Conservation (phyloP, 78 protist species). For the Trichosphaerium sp. region DNA sequence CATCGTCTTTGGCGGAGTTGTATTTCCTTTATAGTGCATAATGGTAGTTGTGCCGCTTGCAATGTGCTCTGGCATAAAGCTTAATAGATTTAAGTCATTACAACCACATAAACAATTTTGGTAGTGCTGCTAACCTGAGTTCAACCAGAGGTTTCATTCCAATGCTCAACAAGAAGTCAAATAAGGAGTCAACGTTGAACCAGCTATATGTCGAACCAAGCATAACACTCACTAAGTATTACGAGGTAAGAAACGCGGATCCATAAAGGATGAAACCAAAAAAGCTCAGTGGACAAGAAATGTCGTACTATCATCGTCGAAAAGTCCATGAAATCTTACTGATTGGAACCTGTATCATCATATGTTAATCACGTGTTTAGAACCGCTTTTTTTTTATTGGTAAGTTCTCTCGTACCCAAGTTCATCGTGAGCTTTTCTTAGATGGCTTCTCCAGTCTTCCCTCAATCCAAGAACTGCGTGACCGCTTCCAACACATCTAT, state of each 20-base stretch:
- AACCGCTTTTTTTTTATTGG: no score
- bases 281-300: background rate
- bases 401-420: no score
- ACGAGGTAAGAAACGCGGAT: no score
- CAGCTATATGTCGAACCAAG: conserved; percentile 9
- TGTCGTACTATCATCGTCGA: conserved; percentile 45
- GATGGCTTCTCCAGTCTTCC: conserved; percentile 28
- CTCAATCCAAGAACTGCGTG: conserved; percentile 31
- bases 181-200: conserved; percentile 35
- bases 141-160: conserved; percentile 46
- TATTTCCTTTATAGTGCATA: conserved; percentile 38
- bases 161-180: conserved; percentile 25
- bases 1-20: conserved; percentile 36
- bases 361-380: no score
- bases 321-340: conserved; percentile 55
- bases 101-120: no score
- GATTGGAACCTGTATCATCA: no score
- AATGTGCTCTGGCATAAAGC: conserved; percentile 37
- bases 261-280: no score
- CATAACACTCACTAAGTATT: background rate
- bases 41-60: conserved; percentile 33
- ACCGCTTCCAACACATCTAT: conserved; percentile 41
- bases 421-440: background rate
- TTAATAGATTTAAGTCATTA: no score
- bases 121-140: no score